Base-by-base conservation (phyloP, 2,329 filamentous ascomycete genomes). In the Stagonosporopsis tanaceti region DNA sequence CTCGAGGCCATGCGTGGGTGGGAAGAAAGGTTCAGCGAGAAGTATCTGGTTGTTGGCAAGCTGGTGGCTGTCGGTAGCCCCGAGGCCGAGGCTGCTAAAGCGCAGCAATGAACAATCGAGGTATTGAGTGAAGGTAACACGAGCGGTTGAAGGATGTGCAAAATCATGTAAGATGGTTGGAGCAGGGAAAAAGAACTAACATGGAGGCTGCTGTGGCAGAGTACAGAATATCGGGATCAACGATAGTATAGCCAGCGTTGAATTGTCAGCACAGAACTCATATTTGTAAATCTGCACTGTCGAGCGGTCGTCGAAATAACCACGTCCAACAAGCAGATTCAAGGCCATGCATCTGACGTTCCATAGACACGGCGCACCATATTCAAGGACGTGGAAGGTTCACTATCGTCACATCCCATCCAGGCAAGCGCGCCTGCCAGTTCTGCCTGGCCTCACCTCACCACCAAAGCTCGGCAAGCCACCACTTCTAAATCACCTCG, bases 41-140 rank as follows among this genome's bases (percentile, higher is more conserved):
- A 99, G 84, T 99, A 99, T 77, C 81, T 97, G 24, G 87, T 98
- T n/a, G 92, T 99, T 14, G 95, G 95, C 20, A 90, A 87, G 78
- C 78, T 99, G 70, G 90, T 97, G 51, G 81, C 87, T 45, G 86
- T 86, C 60, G 84, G 84, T 12, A 79, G 80, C 63, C 80, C 86
- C 6, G 81, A 84, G 62, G 79, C 78, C 3, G 79, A 82, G 69
- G 75, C 80, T 61, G 75, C 71, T 9, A 68, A 70, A 48, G 65
- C 67, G 17, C 64, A 67, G 14, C 52, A 57, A 39, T 61, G 47
- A 54, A 34, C 32, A n/a, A 34, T 4, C 6, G 14, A 30, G 28
- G 28, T 12, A 1, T 30, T 12, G 28, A 30, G 28, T 12, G 28
- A 30, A 2, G 32, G 7, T 34, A 6, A 34, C 32, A 9, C 28